Conservation (phyloP, 768 basidiomycete genomes). For the Pulveroboletus sp. region DNA sequence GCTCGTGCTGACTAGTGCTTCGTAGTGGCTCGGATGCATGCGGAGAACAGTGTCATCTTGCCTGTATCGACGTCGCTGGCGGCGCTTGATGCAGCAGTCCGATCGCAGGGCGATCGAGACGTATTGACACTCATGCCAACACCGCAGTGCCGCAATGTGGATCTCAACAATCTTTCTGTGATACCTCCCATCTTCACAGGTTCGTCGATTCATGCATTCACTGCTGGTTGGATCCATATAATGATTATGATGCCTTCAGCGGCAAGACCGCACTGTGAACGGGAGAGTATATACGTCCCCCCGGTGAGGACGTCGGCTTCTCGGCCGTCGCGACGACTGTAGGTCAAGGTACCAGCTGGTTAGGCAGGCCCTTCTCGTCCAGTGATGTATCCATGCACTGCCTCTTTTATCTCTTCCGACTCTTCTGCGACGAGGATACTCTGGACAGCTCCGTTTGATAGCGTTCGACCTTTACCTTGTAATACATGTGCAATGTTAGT, state of each 20-base stretch:
- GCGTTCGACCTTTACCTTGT: too few species aligned
- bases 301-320: neutral
- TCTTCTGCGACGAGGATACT: too few species aligned
- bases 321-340: constrained; percentile 22
- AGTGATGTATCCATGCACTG: too few species aligned
- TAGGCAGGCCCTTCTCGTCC: too few species aligned
- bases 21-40: neutral
- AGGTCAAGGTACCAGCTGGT: constrained; percentile 5
- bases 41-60: neutral
- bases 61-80: neutral
- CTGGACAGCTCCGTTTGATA: too few species aligned
- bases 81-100: neutral
- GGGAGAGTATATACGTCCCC: constrained; percentile 8
- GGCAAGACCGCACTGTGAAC: neutral
- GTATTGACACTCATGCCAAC: neutral
- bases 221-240: neutral
- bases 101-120: neutral
- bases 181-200: neutral
- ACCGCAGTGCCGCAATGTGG: neutral
- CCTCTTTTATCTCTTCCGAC: too few species aligned
- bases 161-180: constrained; percentile 4
- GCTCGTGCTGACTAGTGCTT: neutral
- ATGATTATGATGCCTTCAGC: constrained; percentile 8
- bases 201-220: constrained; percentile 1
- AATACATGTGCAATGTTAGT: too few species aligned